Base-by-base conservation (phyloP, 768 basidiomycete species). In the Amanita rimosa region DNA sequence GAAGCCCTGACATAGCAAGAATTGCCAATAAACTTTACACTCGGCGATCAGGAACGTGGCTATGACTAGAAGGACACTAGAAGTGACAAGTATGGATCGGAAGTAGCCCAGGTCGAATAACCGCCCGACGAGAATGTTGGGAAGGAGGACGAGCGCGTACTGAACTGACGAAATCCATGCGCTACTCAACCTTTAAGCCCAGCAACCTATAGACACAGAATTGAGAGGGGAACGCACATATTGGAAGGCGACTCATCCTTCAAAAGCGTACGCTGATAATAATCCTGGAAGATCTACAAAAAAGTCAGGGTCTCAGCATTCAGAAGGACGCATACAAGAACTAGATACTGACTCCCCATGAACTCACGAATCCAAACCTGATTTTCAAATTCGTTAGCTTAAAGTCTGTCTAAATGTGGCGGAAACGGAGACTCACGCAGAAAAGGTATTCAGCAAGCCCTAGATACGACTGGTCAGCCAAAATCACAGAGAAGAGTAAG, bases 91-190 rank as follows among this genome's bases (percentile, higher is more conserved):
- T 6, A 81, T 72, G 3, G 70, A 57, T 31, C 67, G 76, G 60
- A 81, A 77, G 54, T 79, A 75, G 46, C 86, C 86, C 35, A 85
- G 59, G 60, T 90, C 86, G 61, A 88, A 87, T 13, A 88, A 58
- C 5, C 83, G 75, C 1, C 86, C 86, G 2, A 74, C 69, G 39
- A 83, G 33, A 9, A 88, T 63, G 8, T 76, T 80, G 3, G 81
- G 79, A 2, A 82, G 58, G 60, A 81, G 83, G 7, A 78, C 64
- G 0, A 84, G 68, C 11, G 81, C 68, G 55, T 81, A 82, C 81
- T 86, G 85, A 19, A 81, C 64, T 0, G 85, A 88, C 4, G 85
- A 84, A 31, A 89, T 88, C 85, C 85, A 89, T 37, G 85, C 76
- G 38, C 85, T 86, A 52, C 3, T 13, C 13, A 19, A 10, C 34